These are phyloP conservation scores for Fraxinus albicans DNA, from an alignment of 305 asterid genomes.

Conservation along the genomic window DNA sequence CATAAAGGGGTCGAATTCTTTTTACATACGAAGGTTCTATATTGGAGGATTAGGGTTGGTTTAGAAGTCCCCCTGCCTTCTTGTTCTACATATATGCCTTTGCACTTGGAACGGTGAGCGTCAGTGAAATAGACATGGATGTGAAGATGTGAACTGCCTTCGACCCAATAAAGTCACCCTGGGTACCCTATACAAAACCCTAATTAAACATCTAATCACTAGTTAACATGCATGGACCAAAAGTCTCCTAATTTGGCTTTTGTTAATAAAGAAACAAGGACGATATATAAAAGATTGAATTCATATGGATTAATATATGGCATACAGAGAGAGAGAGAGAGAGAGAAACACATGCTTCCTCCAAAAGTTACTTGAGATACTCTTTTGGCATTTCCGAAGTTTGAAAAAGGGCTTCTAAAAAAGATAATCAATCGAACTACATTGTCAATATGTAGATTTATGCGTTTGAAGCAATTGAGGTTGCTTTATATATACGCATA, in stretches of 20 bases:
- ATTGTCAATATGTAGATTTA: not conserved
- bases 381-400: slow-evolving; percentile 3
- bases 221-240: not conserved
- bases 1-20: not conserved
- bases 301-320: not conserved
- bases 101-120: not conserved
- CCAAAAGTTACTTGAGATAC: not conserved
- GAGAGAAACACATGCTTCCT: not conserved
- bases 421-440: not conserved
- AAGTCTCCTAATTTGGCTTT: not conserved
- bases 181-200: not conserved
- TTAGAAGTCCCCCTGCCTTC: not conserved
- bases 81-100: not conserved
- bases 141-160: not conserved
- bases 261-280: not conserved
- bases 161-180: not conserved
- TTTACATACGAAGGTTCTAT: not conserved
- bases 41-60: not conserved
- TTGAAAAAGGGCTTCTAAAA: not conserved
- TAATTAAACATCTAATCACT: not conserved
- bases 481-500: not conserved
- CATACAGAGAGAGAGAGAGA: not conserved
- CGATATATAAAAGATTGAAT: not conserved
- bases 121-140: not conserved
- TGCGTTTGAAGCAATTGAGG: not conserved